Base-by-base conservation (phyloP, 176 grass and related monocot species). In the Carex pumila region DNA sequence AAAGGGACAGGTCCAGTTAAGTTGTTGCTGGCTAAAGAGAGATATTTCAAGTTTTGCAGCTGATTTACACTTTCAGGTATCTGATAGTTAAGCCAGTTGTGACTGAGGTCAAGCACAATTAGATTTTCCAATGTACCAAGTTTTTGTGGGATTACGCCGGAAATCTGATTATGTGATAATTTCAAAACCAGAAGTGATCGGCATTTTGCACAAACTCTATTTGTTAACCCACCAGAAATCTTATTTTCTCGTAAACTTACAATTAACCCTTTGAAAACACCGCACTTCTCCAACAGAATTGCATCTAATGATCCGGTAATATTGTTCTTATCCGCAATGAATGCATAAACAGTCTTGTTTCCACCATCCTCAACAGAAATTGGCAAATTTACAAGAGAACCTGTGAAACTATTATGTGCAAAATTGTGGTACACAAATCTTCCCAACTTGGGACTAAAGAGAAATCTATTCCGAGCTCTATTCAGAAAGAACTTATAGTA, bases 391-490 rank as follows among this genome's bases (percentile, higher is more conserved):
- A 67, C 31, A 73, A 97, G 87, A 69, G 59, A 79, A 31, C 92
- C 94, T 36, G 43, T 83, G 54, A 97, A 90, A 76, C 79, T 90
- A 83, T 97, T 97, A 64, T 90, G 89, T 1, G 84, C 90, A 87
- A 97, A 97, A 86, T 92, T 97, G 83, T 97, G 94, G 63, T 90
- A 97, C 31, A 94, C 90, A 82, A 78, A 58, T 62, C 31, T 79
- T 58, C 78, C 56, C 31, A 41, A n/a, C n/a, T 61, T 15, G 7
- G 78, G 53, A 80, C 56, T 22, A 37, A 61, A 61, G 15, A n/a
- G 31, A 59, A 50, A 43, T 66, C 62, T 82, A 66, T 82, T 64
- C 62, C 37, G 71, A 80, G 70, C 50, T 52, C 43, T 83, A 54
- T 62, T 71, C 37, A 65, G 61, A 66, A 90, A 87, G 21, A 90